phyloP scores from a whole-genome alignment of 1,284 basidiomycete genomes.

The Apiotrichum gamsii region DNA sequence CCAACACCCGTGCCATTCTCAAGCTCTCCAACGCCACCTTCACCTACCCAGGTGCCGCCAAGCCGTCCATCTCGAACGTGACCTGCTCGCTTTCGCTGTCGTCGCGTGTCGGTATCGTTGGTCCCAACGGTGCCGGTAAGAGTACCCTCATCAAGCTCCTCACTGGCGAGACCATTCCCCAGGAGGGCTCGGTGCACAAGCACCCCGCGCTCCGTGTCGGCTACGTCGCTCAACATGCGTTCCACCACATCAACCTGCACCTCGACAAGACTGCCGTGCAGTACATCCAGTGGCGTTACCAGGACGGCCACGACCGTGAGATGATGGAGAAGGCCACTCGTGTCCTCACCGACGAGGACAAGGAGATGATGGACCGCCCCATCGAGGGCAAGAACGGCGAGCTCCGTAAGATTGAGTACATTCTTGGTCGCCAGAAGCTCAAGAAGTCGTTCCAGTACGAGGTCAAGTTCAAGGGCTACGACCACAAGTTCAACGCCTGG shows the following conservation, averaged over 20 bases:
- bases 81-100: conserved; percentile 89
- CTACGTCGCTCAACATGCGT: conserved; percentile 97
- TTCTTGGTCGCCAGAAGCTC: conserved; percentile 95
- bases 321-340: conserved; percentile 89
- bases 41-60: conserved; percentile 81
- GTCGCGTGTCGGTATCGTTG: conserved; percentile 86
- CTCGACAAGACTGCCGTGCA: conserved; percentile 90
- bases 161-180: conserved; percentile 91
- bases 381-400: conserved; percentile 90
- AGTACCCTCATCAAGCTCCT: conserved; percentile 72
- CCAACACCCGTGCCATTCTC: conserved; percentile 91
- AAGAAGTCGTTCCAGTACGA: conserved; percentile 96
- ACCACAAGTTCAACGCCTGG: conserved; percentile 90
- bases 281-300: conserved; percentile 99
- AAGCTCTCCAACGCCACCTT: conserved; percentile 90
- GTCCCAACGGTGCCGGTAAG: conserved; percentile 97
- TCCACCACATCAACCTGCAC: conserved; percentile 90
- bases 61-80: conserved; percentile 79
- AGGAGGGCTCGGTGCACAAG: conserved; percentile 90
- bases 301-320: conserved; percentile 96
- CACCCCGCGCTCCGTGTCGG: conserved; percentile 93
- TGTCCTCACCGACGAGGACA: conserved; percentile 81
- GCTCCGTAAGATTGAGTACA: conserved; percentile 72
- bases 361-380: conserved; percentile 71
- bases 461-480: conserved; percentile 91